Base-by-base conservation (phyloP, 2,329 filamentous ascomycete species). In the Trichoderma atroviride region DNA sequence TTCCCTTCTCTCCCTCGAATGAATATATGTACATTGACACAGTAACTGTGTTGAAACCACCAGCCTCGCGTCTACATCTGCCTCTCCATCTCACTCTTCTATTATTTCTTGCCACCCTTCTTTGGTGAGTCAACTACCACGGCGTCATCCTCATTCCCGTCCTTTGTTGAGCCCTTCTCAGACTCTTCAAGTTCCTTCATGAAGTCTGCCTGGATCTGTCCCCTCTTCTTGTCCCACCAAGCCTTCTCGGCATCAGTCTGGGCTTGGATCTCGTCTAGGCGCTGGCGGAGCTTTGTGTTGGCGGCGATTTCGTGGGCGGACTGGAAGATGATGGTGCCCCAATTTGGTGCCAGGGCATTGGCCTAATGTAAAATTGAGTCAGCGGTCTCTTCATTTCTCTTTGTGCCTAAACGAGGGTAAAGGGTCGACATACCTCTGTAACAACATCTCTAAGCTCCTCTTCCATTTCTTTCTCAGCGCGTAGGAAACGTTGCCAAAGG, bases 391-490 rank as follows among this genome's bases (percentile, higher is more conserved):
- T 27, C 27, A 31, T 22, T 50, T 19, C 19, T 55, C 10, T 69
- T 16, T 19, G 43, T 1, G 9, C 16, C 19, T 40, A 31, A 31
- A 29, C 4, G 11, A 33, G 27, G 33, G 14, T 16, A 59, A 16
- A 13, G 19, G 27, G 16, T 24, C 19, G 27, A 70, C 86, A 71
- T 80, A 96, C 94, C 89, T 98, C 95, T 75, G 90, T 88, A 40
- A 98, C 94, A 29, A 98, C 95, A 81, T 99, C 96, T 75, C 93
- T 89, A 71, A 99, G 85, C 82, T 99, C 96, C 74, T 94, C 93
- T 82, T 99, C 94, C 85, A 98, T 96, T 82, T 99, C 96, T 83
- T 96, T 94, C 87, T 99, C 96, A 0, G 95, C 96, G 62, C 93
- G 88, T 81, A 90, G 82, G 80, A 98, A 97, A 50, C 95, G 87